phyloP scores from a whole-genome alignment of 768 basidiomycete genomes.

The Phanerodontia chrysosporium region DNA sequence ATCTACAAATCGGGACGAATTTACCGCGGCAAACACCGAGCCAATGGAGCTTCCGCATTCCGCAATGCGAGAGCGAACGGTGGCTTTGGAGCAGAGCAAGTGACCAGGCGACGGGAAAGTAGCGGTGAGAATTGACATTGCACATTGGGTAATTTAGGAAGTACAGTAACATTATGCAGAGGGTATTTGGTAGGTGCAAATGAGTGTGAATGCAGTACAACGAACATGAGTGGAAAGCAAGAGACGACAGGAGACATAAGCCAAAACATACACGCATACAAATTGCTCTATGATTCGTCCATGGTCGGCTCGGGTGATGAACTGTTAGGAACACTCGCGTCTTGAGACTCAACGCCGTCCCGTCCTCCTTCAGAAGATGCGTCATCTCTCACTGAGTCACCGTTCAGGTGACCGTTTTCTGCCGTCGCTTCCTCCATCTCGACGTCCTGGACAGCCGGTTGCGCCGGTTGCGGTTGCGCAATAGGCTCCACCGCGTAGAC shows the following conservation, averaged over 20 bases:
- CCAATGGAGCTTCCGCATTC: slow-evolving; percentile 6
- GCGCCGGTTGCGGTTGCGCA: slow-evolving; percentile 21
- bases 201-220: slow-evolving; percentile 1
- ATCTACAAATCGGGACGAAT: neutral
- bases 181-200: slow-evolving; percentile 1
- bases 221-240: neutral
- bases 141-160: neutral
- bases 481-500: slow-evolving; percentile 81
- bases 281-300: slow-evolving; percentile 26
- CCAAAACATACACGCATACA: neutral
- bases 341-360: slow-evolving; percentile 19
- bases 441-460: neutral
- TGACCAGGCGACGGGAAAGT: neutral
- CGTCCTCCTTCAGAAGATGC: slow-evolving; percentile 16
- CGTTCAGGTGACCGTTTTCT: slow-evolving; percentile 3
- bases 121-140: neutral
- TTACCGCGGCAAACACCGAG: slow-evolving; percentile 4
- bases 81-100: neutral
- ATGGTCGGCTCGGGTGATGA: slow-evolving; percentile 39
- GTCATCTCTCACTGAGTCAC: neutral
- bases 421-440: slow-evolving; percentile 7
- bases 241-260: neutral
- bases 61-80: neutral
- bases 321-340: slow-evolving; percentile 37
- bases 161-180: slow-evolving; percentile 1